Evolutionary conservation across 202 grass and related monocot genomes (phyloP).

Genomic region (Tripidium arundinaceum): DNA sequence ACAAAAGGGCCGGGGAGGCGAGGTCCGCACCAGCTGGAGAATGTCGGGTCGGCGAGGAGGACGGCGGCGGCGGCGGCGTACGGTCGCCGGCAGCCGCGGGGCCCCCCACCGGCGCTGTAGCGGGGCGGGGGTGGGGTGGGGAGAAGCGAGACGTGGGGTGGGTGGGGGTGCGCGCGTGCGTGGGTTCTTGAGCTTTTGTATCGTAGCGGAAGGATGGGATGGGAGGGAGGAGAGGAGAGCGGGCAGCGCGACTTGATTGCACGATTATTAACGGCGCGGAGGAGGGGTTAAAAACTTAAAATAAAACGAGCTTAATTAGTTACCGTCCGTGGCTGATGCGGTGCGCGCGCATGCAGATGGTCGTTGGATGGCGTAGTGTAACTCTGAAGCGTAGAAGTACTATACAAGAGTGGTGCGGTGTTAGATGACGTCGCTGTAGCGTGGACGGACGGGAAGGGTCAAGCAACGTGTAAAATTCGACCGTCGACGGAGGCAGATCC

Average conservation of each 20-base stretch:
- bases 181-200: constrained; percentile 58
- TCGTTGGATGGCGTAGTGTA: neutral
- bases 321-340: neutral
- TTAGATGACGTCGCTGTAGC: neutral
- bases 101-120: constrained; percentile 36
- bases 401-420: too few species aligned
- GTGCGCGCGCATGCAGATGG: neutral
- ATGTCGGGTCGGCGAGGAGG: constrained; percentile 6
- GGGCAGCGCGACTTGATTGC: constrained; percentile 9
- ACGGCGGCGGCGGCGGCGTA: neutral
- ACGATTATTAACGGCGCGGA: constrained; percentile 23
- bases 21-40: constrained; percentile 4
- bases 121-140: neutral
- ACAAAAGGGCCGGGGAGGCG: neutral
- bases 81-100: constrained; percentile 25
- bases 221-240: neutral
- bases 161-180: constrained; percentile 42
- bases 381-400: too few species aligned
- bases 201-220: constrained; percentile 15
- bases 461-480: neutral
- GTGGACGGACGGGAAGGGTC: neutral
- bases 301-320: neutral
- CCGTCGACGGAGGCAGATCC: too few species aligned
- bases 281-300: neutral
- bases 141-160: constrained; percentile 34